A percentile compares a stretch with the other conserved stretches of the same genome.
Conservation (phyloP, 192 early-diverging fungal genomes). For the Obelidium mucronatum region DNA sequence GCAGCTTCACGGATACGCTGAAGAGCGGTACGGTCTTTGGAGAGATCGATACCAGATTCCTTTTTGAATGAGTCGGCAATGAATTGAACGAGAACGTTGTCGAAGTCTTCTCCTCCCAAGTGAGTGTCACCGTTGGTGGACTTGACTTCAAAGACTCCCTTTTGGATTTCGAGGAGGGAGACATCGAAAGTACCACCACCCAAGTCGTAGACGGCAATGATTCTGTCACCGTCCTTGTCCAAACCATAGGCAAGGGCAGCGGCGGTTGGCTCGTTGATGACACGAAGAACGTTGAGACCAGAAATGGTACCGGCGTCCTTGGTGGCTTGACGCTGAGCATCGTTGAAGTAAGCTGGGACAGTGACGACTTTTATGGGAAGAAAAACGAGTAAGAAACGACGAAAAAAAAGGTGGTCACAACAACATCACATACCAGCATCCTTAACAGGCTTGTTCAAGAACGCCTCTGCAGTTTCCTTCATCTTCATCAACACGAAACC, state of each 20-base stretch:
- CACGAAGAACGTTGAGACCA: slow-evolving; percentile 87
- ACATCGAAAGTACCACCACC: slow-evolving; percentile 99
- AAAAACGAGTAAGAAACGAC: slow-evolving; percentile 4
- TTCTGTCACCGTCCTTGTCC: slow-evolving; percentile 82
- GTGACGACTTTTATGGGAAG: slow-evolving; percentile 72
- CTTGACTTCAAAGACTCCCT: slow-evolving; percentile 98
- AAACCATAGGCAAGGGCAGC: slow-evolving; percentile 93
- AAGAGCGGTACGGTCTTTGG: slow-evolving; percentile 91
- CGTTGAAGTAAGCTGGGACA: slow-evolving; percentile 99
- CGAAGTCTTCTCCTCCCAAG: slow-evolving; percentile 72
- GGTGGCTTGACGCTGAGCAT: slow-evolving; percentile 95
- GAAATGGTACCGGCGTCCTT: slow-evolving; percentile 94
- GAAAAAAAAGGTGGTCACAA: slow-evolving; percentile 14
- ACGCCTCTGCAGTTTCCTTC: slow-evolving; percentile 92
- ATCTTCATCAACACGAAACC: slow-evolving; percentile 98
- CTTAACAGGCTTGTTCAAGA: slow-evolving; percentile 81
- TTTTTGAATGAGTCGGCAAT: slow-evolving; percentile 93
- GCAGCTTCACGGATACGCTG: slow-evolving; percentile 97
- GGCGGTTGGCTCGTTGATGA: slow-evolving; percentile 97
- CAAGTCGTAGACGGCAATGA: slow-evolving; percentile 96
- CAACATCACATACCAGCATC: slow-evolving; percentile 68
- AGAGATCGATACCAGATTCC: slow-evolving; percentile 85
- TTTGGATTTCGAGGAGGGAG: slow-evolving; percentile 97
- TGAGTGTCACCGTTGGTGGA: slow-evolving; percentile 97
- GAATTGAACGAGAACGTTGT: slow-evolving; percentile 74